Percentiles rank a stretch among this genome's conserved stretches.
These are phyloP conservation scores for Chalciporus sp. DNA, from an alignment of 1,284 basidiomycete species.

Conservation along the genomic window DNA sequence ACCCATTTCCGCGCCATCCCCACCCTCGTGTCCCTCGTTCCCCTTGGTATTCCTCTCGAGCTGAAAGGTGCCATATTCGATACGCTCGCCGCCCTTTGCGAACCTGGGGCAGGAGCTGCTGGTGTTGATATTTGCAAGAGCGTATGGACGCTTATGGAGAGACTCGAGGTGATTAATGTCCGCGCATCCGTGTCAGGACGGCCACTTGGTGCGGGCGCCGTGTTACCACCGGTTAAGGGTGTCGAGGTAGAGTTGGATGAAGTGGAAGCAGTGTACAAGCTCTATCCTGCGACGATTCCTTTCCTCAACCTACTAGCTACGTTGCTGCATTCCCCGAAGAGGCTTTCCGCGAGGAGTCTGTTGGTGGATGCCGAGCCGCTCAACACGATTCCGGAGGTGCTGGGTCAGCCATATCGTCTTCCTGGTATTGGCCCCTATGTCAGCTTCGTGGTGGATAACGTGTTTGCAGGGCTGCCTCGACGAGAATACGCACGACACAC, in stretches of 20 bases:
- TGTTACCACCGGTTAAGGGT: slow-evolving; percentile 61
- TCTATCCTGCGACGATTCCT: slow-evolving; percentile 87
- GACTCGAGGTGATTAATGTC: slow-evolving; percentile 82
- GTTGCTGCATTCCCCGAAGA: slow-evolving; percentile 78
- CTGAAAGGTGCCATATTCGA: slow-evolving; percentile 89
- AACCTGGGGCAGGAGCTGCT: slow-evolving; percentile 68
- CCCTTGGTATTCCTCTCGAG: slow-evolving; percentile 84
- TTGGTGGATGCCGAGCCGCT: slow-evolving; percentile 61
- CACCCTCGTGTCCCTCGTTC: slow-evolving; percentile 77
- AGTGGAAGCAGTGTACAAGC: slow-evolving; percentile 75
- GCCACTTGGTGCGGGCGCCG: slow-evolving; percentile 37
- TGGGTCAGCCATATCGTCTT: slow-evolving; percentile 75
- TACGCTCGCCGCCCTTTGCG: slow-evolving; percentile 84
- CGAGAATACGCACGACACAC: slow-evolving; percentile 76
- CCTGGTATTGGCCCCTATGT: slow-evolving; percentile 81
- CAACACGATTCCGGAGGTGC: slow-evolving; percentile 74
- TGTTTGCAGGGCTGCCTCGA: slow-evolving; percentile 71
- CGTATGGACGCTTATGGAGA: slow-evolving; percentile 84
- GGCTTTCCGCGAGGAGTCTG: slow-evolving; percentile 59
- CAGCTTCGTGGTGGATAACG: slow-evolving; percentile 86
- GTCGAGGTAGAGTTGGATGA: slow-evolving; percentile 84
- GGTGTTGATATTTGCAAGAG: slow-evolving; percentile 81
- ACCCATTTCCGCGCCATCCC: slow-evolving; percentile 79
- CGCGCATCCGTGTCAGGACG: slow-evolving; percentile 41
- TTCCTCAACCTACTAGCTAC: slow-evolving; percentile 85